Evolutionary conservation across 257 asterid genomes (phyloP).

Genomic region (Gentiana straminea): DNA sequence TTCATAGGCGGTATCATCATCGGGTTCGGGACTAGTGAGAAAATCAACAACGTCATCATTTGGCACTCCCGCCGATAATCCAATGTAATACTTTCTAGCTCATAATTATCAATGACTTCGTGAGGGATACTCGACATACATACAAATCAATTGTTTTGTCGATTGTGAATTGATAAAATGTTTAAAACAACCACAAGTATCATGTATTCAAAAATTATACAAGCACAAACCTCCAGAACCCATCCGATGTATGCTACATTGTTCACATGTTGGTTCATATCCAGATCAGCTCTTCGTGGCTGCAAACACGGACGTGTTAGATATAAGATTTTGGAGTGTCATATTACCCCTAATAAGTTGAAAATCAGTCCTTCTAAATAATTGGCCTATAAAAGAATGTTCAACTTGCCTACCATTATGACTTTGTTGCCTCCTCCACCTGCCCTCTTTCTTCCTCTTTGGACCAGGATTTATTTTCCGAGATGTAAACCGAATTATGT

Average conservation of each 20-base stretch:
- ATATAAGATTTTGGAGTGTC: background rate
- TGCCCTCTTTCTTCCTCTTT: no score
- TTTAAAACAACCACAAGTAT: no score
- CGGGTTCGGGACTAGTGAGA: slow-evolving; percentile 59
- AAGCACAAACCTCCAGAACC: slow-evolving; percentile 72
- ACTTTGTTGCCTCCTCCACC: no score
- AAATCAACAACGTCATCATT: slow-evolving; percentile 77
- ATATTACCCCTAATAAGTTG: no score
- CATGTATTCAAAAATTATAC: no score
- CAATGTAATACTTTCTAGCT: slow-evolving; percentile 71
- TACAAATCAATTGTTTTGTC: slow-evolving; percentile 1
- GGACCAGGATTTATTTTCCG: no score
- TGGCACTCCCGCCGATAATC: slow-evolving; percentile 95
- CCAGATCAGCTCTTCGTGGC: slow-evolving; percentile 93
- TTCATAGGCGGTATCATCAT: slow-evolving; percentile 13
- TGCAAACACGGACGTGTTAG: slow-evolving; percentile 15
- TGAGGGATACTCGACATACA: slow-evolving; percentile 73
- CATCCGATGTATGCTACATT: slow-evolving; percentile 94
- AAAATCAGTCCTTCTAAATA: no score
- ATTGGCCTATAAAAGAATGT: no score
- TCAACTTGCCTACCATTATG: no score
- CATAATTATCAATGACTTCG: slow-evolving; percentile 66
- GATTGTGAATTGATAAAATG: background rate
- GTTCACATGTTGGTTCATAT: slow-evolving; percentile 92
- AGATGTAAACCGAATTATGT: no score